Conservation (phyloP, 2,329 filamentous ascomycete species). For the Phyllosticta citrichinensis region DNA sequence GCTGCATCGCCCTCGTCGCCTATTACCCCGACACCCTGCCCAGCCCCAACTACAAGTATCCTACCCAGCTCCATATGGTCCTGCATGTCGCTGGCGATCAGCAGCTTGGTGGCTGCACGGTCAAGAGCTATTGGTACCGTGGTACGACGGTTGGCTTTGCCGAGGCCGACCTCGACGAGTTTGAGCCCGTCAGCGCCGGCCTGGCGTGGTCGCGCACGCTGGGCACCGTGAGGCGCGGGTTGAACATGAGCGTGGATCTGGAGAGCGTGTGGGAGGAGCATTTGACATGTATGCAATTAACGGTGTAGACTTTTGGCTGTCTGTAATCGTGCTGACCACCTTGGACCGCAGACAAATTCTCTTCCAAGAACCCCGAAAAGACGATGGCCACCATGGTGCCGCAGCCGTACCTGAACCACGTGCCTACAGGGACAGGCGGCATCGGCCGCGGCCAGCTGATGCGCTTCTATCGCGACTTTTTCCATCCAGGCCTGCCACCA, state of each 20-base stretch:
- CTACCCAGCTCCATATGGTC: constrained; percentile 26
- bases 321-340: neutral
- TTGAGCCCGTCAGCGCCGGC: constrained; percentile 30
- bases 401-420: constrained; percentile 24
- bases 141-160: constrained; percentile 31
- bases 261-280: constrained; percentile 24
- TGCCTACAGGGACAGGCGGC: constrained; percentile 36
- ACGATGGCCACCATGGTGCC: constrained; percentile 22
- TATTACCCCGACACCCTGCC: constrained; percentile 34
- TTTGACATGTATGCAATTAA: constrained; percentile 16
- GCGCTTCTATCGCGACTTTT: constrained; percentile 47
- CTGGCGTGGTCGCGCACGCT: constrained; percentile 35
- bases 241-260: constrained; percentile 26
- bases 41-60: constrained; percentile 28
- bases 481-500: constrained; percentile 44
- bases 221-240: constrained; percentile 25
- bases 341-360: constrained; percentile 9
- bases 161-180: constrained; percentile 29
- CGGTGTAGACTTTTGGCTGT: neutral
- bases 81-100: constrained; percentile 33
- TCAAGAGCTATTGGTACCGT: constrained; percentile 32
- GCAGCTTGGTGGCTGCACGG: constrained; percentile 21
- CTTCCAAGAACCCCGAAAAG: constrained; percentile 16
- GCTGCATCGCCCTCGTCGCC: constrained; percentile 30
- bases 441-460: constrained; percentile 33